Percentiles rank a stretch among this genome's conserved stretches.
Evolutionary conservation across 305 asterid genomes (phyloP).

Genomic region (Fraxinus nigra): DNA sequence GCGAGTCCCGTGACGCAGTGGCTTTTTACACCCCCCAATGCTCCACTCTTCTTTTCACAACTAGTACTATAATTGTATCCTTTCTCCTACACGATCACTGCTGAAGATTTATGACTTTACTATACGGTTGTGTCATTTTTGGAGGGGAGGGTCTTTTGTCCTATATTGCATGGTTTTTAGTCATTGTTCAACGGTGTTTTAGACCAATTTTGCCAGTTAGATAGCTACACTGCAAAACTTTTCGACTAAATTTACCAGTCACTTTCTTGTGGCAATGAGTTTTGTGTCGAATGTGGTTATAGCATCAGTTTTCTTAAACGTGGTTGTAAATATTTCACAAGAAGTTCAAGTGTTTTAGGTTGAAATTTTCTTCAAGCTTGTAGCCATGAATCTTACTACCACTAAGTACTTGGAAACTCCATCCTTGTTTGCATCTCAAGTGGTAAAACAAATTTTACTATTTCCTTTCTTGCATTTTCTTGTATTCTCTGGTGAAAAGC

Average conservation of each 20-base stretch:
- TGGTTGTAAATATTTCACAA: neutral
- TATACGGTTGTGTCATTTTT: constrained; percentile 30
- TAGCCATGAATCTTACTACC: constrained; percentile 55
- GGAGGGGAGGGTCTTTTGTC: constrained; percentile 38
- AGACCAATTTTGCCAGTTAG: constrained; percentile 23
- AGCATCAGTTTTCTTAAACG: constrained; percentile 10
- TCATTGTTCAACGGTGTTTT: constrained; percentile 40
- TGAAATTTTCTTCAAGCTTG: neutral
- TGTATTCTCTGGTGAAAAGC: constrained; percentile 1
- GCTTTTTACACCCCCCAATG: constrained; percentile 40
- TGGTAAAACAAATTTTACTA: constrained; percentile 26
- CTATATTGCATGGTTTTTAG: constrained; percentile 35
- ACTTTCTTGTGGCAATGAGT: constrained; percentile 20
- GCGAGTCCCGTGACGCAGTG: constrained; percentile 10
- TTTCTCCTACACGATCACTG: constrained; percentile 15
- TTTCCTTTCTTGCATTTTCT: neutral
- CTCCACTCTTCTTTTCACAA: constrained; percentile 6
- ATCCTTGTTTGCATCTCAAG: constrained; percentile 48
- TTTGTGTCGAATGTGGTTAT: constrained; percentile 22
- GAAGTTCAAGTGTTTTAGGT: neutral
- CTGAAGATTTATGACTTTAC: constrained; percentile 21
- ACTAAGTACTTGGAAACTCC: constrained; percentile 46
- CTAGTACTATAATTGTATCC: constrained; percentile 24
- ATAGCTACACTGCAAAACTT: constrained; percentile 11
- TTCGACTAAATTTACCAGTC: constrained; percentile 25